phyloP scores from a whole-genome alignment of 2,329 filamentous ascomycete species.

The Metarhizium album region DNA sequence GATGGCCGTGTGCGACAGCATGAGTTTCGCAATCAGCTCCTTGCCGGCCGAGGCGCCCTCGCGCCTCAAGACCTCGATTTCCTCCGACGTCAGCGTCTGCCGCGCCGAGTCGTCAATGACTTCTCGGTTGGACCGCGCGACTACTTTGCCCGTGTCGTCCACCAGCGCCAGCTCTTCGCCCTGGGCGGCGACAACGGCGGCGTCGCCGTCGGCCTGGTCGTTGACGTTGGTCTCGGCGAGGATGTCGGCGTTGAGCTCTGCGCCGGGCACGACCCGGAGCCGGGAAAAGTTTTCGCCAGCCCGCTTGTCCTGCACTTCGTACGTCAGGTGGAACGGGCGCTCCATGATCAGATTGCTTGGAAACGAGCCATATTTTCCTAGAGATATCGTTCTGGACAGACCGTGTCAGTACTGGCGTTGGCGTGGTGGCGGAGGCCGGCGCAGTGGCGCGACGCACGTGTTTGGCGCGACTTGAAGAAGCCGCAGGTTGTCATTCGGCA shows the following conservation, averaged over 20 bases:
- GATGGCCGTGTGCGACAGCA: slow-evolving; percentile 78
- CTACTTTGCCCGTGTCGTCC: slow-evolving; percentile 31
- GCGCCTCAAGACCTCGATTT: slow-evolving; percentile 63
- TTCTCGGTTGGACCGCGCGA: slow-evolving; percentile 46
- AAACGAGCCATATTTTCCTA: slow-evolving; percentile 90
- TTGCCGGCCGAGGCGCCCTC: slow-evolving; percentile 70
- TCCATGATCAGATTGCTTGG: slow-evolving; percentile 80
- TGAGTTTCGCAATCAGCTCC: slow-evolving; percentile 85
- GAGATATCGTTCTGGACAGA: slow-evolving; percentile 59
- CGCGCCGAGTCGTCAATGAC: slow-evolving; percentile 51
- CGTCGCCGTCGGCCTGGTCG: slow-evolving; percentile 34
- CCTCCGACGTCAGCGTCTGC: slow-evolving; percentile 68
- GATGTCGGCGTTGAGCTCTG: slow-evolving; percentile 75
- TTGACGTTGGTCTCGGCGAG: slow-evolving; percentile 34
- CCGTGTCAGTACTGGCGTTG: slow-evolving; percentile 15
- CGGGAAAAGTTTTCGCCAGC: slow-evolving; percentile 54
- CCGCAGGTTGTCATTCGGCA: slow-evolving; percentile 47
- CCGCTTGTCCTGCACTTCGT: slow-evolving; percentile 68
- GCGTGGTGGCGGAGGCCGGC: not conserved
- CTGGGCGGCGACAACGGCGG: slow-evolving; percentile 25
- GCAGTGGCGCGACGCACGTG: slow-evolving; percentile 33
- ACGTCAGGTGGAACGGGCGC: slow-evolving; percentile 86
- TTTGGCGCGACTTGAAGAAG: slow-evolving; percentile 49
- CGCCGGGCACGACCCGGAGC: slow-evolving; percentile 67
- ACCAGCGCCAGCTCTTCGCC: slow-evolving; percentile 32